These are phyloP conservation scores for Torulaspora globosa DNA, from an alignment of 1,139 yeast species.

Conservation along the genomic window DNA sequence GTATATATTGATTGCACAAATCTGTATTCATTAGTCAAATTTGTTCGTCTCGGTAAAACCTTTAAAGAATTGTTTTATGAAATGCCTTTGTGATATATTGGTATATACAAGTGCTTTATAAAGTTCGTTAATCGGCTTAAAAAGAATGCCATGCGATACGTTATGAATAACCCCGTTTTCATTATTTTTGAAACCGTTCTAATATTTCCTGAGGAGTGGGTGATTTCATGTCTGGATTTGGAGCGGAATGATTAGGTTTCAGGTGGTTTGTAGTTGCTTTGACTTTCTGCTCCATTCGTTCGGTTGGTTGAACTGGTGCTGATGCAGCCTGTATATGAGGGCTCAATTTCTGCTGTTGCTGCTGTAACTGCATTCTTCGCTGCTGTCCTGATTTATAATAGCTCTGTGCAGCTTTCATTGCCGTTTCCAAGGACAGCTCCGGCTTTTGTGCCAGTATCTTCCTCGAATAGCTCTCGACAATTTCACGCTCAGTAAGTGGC, in stretches of 20 bases:
- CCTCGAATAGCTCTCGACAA: constrained; percentile 34
- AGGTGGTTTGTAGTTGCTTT: constrained; percentile 3
- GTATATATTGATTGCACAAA: neutral
- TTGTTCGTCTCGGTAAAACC: neutral
- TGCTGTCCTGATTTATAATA: constrained; percentile 24
- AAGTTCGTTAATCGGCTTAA: neutral
- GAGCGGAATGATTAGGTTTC: constrained; percentile 8
- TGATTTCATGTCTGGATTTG: constrained; percentile 22
- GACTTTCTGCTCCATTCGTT: constrained; percentile 4
- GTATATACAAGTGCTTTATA: neutral
- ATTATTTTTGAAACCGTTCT: constrained; percentile 31
- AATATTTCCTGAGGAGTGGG: constrained; percentile 37
- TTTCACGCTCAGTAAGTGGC: constrained; percentile 29
- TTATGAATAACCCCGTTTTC: neutral
- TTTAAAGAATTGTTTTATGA: neutral
- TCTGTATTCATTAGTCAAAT: neutral
- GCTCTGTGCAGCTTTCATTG: constrained; percentile 36
- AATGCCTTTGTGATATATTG: neutral
- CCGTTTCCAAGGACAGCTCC: constrained; percentile 32
- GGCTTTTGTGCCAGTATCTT: constrained; percentile 35
- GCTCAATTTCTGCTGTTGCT: constrained; percentile 19
- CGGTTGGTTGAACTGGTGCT: neutral
- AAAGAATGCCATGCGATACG: neutral
- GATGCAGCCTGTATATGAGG: constrained; percentile 12
- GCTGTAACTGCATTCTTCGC: constrained; percentile 18